These are phyloP conservation scores for Uncinocarpus reesii DNA, from an alignment of 2,329 filamentous ascomycete species.

Conservation along the genomic window DNA sequence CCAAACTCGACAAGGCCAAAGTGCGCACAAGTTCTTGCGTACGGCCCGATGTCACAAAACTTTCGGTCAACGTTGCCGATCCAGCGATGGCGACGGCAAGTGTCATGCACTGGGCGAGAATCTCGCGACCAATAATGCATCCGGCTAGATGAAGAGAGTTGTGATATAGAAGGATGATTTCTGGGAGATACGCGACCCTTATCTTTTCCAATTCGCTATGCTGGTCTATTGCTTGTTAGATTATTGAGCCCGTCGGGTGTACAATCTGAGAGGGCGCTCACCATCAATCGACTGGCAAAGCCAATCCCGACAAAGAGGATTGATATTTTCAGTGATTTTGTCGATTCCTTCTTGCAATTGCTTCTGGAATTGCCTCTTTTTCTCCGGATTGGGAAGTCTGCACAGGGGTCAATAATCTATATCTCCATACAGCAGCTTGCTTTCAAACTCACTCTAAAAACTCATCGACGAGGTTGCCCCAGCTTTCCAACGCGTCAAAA, in stretches of 20 bases:
- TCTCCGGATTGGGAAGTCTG: conserved; percentile 20
- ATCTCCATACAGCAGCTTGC: neutral
- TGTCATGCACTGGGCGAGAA: conserved; percentile 77
- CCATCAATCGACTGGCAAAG: conserved; percentile 47
- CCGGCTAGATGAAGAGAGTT: conserved; percentile 71
- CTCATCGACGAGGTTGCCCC: conserved; percentile 46
- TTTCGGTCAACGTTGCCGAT: conserved; percentile 53
- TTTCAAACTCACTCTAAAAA: conserved; percentile 31
- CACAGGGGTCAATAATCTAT: conserved; percentile 8
- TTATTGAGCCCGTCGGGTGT: neutral
- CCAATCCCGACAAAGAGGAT: conserved; percentile 54
- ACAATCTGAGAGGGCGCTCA: conserved; percentile 29
- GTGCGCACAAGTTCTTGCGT: conserved; percentile 67
- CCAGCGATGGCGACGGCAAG: conserved; percentile 67
- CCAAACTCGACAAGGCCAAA: conserved; percentile 68
- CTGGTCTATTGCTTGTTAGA: conserved; percentile 28
- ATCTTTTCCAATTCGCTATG: conserved; percentile 56
- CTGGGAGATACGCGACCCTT: conserved; percentile 70
- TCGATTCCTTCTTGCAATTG: conserved; percentile 48
- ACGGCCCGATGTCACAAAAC: conserved; percentile 54
- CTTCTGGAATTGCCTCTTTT: conserved; percentile 44
- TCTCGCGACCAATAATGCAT: conserved; percentile 60
- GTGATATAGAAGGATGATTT: conserved; percentile 74
- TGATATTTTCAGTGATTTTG: conserved; percentile 46
- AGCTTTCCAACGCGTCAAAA: conserved; percentile 58